Evolutionary conservation across 192 early-diverging fungal species (phyloP), one percentile per base, ranked within the genome.

Genomic region (Phycomyces blakesleeanus): DNA sequence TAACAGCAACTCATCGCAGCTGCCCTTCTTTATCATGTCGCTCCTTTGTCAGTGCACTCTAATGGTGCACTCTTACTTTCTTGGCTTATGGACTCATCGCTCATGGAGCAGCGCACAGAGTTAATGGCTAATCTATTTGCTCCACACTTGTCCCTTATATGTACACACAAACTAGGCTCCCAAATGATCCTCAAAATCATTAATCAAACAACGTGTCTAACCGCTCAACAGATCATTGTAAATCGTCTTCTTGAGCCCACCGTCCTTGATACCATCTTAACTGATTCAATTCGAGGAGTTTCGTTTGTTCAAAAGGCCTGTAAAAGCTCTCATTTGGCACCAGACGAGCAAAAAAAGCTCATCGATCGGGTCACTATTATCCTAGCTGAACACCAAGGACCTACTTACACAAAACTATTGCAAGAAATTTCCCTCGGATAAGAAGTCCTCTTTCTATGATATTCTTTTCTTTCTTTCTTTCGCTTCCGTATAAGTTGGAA

Each of bases 11-110:
- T 91, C 40, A 91, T 96, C 1, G 88, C 91, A 0, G 83, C 88
- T 10, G 85, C 95, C 10, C 82, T 98, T 70, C 87, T 93, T 16
- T 85, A 86, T 34, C 86, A 92, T 62, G 87, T 86, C 0, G 71
- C 87, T 21, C 74, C 85, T n/a, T 76, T 98, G 42, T 82, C 85
- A 0, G 92, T 87, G 57, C 92, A 94, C 64, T 75, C 92, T 14
- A 96, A 98, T 64, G 95, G 95, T 15, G 82, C 83, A 12, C 68
- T 98, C 67, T 75, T 98, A 72, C 68, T 98, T 15, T 91, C 90
- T 11, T 98, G 95, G 95, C 78, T 98, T 57, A 70, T 93, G 49
- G 95, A 98, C 56, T 86, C 87, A 14, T 91, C 89, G 16, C 69
- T 65, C 2, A 78, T 98, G 42, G 70, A 85, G 0, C 93, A 93